Percentiles rank a stretch among this genome's conserved stretches.
Conservation (phyloP, 495 filamentous ascomycete species). For the Aspergillus conjunctus region DNA sequence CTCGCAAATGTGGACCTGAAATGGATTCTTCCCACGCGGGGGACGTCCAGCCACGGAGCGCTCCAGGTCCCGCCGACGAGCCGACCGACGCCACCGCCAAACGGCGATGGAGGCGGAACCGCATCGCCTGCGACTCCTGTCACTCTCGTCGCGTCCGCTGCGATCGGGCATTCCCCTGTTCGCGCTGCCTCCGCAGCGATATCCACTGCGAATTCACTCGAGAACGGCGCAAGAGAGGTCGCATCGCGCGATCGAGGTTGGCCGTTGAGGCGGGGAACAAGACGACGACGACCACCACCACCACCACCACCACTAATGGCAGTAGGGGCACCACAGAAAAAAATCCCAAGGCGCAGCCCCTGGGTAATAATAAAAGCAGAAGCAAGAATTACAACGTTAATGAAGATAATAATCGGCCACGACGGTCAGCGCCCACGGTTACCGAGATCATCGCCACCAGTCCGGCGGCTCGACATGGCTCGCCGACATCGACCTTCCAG, state of each 20-base stretch:
- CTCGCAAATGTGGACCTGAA: constrained; percentile 33
- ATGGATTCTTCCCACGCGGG: constrained; percentile 43
- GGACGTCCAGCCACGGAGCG: constrained; percentile 26
- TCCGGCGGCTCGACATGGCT: constrained; percentile 32
- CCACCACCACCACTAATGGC: neutral
- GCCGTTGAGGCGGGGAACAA: neutral
- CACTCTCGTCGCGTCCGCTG: constrained; percentile 51
- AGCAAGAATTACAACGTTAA: too few relatives aligned
- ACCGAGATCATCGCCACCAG: constrained; percentile 21
- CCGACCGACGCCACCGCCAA: constrained; percentile 35
- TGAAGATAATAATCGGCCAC: neutral
- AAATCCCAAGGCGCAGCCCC: neutral
- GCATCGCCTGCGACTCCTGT: constrained; percentile 50
- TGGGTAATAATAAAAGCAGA: too few relatives aligned
- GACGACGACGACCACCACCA: neutral
- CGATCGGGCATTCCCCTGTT: constrained; percentile 52
- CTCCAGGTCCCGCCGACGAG: constrained; percentile 31
- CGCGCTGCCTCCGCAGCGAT: constrained; percentile 47
- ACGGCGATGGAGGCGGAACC: constrained; percentile 50
- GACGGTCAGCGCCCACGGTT: neutral
- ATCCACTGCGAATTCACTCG: constrained; percentile 49
- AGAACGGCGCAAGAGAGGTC: constrained; percentile 49
- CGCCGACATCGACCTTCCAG: constrained; percentile 32
- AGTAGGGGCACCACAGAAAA: neutral
- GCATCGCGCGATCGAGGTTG: constrained; percentile 42